Base-by-base conservation (phyloP, 495 filamentous ascomycete species). In the Aspergillus baeticus region DNA sequence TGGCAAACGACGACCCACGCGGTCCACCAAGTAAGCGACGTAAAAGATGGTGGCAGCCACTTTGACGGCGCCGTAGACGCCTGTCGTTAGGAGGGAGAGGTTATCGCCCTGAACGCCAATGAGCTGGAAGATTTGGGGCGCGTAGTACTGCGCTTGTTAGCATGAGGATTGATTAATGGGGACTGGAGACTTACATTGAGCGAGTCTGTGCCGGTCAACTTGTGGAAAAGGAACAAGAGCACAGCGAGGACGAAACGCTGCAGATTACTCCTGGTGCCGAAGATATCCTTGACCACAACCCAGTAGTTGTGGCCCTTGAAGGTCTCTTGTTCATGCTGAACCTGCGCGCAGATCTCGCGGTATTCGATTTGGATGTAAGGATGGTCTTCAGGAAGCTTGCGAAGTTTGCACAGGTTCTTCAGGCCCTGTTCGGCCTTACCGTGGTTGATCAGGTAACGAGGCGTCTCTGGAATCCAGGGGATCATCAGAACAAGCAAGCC, bases 401-500 rank as follows among this genome's bases (percentile, higher is more conserved):
- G 78, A 45, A 86, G 75, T 71, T 75, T 81, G 68, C 74, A 78
- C 7, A 87, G 76, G 31, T 81, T 80, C 53, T 73, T 69, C 34
- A 84, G 53, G 2, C 81, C 84, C 39, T 80, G 54, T 22, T 83
- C 75, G 6, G 77, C 67, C 26, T 63, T 49, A 17, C 65, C 78
- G 57, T 82, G 79, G 41, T 74, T 71, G 63, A 79, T 63, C 31
- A 81, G 67, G 73, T 77, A 83, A 8, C 81, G 71, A 6, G 79
- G 79, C 1, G 74, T 77, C 48, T 81, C 78, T 0, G 72, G 69
- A 17, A 77, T 63, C 53, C 84, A 79, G 52, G 86, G 82, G 21
- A 88, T 73, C 10, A 80, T 75, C 5, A 82, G 75, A 51, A 87
- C 87, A 37, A 87, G 79, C 63, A 78, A 67, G 23, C 46, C 58